Evolutionary conservation across 352 stramenopile species (phyloP).

Genomic region (Globisporangium alternatum): DNA sequence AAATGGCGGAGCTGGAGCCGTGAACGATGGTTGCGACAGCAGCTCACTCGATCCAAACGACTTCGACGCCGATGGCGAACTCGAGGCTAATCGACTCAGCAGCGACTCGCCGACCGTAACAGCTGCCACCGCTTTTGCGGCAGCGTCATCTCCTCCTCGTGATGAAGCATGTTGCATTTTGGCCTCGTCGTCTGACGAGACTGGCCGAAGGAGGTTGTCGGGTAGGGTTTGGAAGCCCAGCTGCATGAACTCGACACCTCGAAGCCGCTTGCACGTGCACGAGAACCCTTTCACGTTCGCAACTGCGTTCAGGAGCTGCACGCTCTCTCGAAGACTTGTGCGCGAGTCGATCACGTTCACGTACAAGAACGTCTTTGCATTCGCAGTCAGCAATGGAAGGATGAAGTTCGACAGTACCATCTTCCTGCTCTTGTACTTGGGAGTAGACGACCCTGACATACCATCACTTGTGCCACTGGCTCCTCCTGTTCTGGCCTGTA

Average conservation of each 20-base stretch:
- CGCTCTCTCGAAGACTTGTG: constrained; percentile 54
- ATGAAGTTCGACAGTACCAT: constrained; percentile 63
- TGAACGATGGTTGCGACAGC: background rate
- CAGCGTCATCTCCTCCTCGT: background rate
- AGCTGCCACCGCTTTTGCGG: constrained; percentile 25
- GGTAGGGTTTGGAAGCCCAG: constrained; percentile 43
- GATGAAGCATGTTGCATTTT: background rate
- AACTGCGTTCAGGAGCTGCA: constrained; percentile 61
- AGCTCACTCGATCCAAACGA: background rate
- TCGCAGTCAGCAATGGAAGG: constrained; percentile 52
- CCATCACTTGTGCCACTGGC: background rate
- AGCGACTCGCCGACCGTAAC: constrained; percentile 33
- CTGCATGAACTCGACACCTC: constrained; percentile 42
- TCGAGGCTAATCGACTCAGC: constrained; percentile 28
- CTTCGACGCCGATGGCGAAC: constrained; percentile 9
- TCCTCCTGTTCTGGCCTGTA: background rate
- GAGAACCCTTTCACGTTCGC: constrained; percentile 55
- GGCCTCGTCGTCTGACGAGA: background rate
- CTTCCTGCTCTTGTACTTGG: constrained; percentile 14
- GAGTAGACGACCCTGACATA: background rate
- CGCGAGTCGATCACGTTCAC: constrained; percentile 70
- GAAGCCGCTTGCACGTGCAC: constrained; percentile 52
- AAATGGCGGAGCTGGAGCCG: background rate
- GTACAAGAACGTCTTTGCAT: constrained; percentile 63
- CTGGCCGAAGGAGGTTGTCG: constrained; percentile 16